Evolutionary conservation across 768 basidiomycete species (phyloP).

Genomic region (Trametes cingulata): DNA sequence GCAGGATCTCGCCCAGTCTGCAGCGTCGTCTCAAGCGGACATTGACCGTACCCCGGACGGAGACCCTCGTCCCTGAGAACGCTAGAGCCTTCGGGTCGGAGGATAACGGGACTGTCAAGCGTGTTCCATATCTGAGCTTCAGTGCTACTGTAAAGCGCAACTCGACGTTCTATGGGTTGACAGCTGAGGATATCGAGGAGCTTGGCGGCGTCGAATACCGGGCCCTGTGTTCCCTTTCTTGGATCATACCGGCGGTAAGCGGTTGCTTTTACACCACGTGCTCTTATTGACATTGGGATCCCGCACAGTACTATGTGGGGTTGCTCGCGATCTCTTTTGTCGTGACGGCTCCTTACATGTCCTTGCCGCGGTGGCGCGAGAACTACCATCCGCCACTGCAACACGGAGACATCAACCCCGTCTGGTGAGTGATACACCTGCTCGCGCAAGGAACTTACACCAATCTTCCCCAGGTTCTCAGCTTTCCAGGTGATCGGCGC

Average conservation of each 20-base stretch:
- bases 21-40: slow-evolving; percentile 59
- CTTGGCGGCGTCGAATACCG: slow-evolving; percentile 92
- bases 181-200: slow-evolving; percentile 80
- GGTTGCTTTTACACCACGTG: background rate
- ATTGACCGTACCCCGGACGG: slow-evolving; percentile 71
- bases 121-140: slow-evolving; percentile 79
- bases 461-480: slow-evolving; percentile 39
- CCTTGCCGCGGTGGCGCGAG: slow-evolving; percentile 37
- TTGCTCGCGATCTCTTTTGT: slow-evolving; percentile 45
- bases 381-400: slow-evolving; percentile 40
- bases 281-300: too few species aligned
- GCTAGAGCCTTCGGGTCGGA: background rate
- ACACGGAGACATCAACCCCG: slow-evolving; percentile 40
- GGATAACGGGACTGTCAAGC: slow-evolving; percentile 27
- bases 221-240: slow-evolving; percentile 73
- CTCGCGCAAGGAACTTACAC: background rate
- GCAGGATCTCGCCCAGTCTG: slow-evolving; percentile 58
- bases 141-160: slow-evolving; percentile 76
- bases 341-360: slow-evolving; percentile 49
- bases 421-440: slow-evolving; percentile 36
- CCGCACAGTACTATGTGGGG: too few species aligned
- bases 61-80: slow-evolving; percentile 42
- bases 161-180: slow-evolving; percentile 65
- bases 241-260: slow-evolving; percentile 69
- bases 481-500: slow-evolving; percentile 51